These are phyloP conservation scores for Lachnellula cervina DNA, from an alignment of 2,329 filamentous ascomycete genomes.

Conservation along the genomic window DNA sequence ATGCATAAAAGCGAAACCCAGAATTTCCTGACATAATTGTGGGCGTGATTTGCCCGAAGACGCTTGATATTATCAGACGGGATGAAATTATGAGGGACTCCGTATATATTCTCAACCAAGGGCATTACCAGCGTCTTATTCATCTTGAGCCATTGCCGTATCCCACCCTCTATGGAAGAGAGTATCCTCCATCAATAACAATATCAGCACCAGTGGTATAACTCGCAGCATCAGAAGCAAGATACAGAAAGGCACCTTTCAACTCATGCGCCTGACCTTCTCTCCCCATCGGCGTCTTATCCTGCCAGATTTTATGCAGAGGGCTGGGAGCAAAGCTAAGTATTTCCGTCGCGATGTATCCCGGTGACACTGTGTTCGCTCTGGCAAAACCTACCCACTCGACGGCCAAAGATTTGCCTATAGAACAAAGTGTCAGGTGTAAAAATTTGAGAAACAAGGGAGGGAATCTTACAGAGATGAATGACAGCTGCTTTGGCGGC, in stretches of 20 bases:
- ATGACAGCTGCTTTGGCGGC: constrained; percentile 63
- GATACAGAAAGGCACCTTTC: constrained; percentile 48
- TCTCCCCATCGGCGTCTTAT: constrained; percentile 41
- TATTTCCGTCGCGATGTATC: constrained; percentile 73
- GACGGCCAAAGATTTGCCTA: constrained; percentile 65
- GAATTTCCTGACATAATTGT: no score
- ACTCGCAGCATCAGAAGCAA: constrained; percentile 39
- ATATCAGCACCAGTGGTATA: constrained; percentile 38
- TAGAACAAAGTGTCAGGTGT: neutral
- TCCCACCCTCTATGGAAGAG: neutral
- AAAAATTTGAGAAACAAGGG: neutral
- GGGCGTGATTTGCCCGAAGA: no score
- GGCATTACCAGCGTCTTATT: no score
- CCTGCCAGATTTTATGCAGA: constrained; percentile 68
- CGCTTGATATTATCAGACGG: no score
- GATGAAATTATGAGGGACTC: no score
- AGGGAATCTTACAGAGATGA: constrained; percentile 47
- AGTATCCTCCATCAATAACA: constrained; percentile 20
- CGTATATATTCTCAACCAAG: no score
- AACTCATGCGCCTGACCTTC: constrained; percentile 36
- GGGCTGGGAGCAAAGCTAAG: constrained; percentile 59
- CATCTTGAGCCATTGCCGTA: no score
- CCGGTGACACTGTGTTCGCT: constrained; percentile 67
- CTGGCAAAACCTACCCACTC: constrained; percentile 75
- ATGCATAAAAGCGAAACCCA: no score